phyloP scores from a whole-genome alignment of 192 early-diverging fungal species.

The Coemansia sp. region DNA sequence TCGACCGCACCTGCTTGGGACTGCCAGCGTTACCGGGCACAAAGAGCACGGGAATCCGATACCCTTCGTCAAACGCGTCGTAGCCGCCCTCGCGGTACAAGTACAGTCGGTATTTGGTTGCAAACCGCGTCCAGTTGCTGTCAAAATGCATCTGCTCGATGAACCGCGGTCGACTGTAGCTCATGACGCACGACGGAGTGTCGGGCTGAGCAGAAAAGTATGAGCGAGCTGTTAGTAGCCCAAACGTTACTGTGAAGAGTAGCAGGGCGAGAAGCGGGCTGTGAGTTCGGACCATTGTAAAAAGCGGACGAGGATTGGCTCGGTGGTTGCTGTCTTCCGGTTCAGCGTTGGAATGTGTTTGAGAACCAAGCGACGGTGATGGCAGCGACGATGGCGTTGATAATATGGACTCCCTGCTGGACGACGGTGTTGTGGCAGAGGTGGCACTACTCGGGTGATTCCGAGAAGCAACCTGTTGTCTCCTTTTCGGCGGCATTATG shows the following conservation, averaged over 20 bases:
- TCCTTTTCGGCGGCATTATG: slow-evolving; percentile 21
- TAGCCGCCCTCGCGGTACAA: slow-evolving; percentile 70
- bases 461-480: background rate
- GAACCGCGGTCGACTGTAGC: slow-evolving; percentile 58
- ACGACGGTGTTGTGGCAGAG: no score
- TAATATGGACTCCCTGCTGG: no score
- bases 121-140: slow-evolving; percentile 52
- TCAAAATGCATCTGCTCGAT: slow-evolving; percentile 43
- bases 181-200: slow-evolving; percentile 51
- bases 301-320: background rate
- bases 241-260: slow-evolving; percentile 13
- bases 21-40: slow-evolving; percentile 95
- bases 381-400: no score
- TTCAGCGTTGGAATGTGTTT: no score
- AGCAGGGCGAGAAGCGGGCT: slow-evolving; percentile 15
- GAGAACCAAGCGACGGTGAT: no score
- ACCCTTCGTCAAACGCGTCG: slow-evolving; percentile 46
- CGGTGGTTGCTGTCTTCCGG: no score
- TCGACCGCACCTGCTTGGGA: slow-evolving; percentile 82
- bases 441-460: no score
- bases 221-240: slow-evolving; percentile 53
- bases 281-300: slow-evolving; percentile 5
- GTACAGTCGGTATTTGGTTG: slow-evolving; percentile 74
- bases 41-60: slow-evolving; percentile 85
- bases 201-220: slow-evolving; percentile 67